Percentiles rank a stretch among this genome's conserved stretches.
These are phyloP conservation scores for Leccinum obscurum DNA, from an alignment of 768 basidiomycete genomes.

Conservation along the genomic window DNA sequence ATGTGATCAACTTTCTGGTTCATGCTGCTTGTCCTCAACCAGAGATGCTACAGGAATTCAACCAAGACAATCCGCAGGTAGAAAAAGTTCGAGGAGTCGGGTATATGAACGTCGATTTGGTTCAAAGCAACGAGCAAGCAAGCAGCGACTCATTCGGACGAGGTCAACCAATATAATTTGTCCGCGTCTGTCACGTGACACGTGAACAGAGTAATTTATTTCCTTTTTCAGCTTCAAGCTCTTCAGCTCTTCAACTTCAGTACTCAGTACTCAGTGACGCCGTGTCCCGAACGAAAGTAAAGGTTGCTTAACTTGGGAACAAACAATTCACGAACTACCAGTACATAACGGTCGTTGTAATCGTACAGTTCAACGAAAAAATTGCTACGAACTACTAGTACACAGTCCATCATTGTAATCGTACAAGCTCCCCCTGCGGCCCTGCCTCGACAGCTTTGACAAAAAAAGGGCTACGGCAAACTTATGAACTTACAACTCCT, in stretches of 20 bases:
- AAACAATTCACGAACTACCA: no score
- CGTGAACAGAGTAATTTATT: slow-evolving; percentile 12
- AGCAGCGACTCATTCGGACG: neutral
- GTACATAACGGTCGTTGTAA: no score
- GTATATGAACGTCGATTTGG: neutral
- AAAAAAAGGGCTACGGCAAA: neutral
- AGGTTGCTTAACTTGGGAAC: no score
- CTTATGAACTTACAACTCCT: slow-evolving; percentile 16
- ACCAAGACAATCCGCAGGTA: neutral
- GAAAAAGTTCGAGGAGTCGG: neutral
- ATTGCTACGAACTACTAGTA: neutral
- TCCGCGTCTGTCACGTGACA: slow-evolving; percentile 34
- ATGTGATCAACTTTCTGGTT: slow-evolving; percentile 12
- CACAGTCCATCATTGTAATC: neutral
- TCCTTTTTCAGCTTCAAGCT: neutral
- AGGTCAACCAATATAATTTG: slow-evolving; percentile 1
- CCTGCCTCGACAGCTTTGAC: neutral
- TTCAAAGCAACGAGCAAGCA: neutral
- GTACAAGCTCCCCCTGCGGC: slow-evolving; percentile 1
- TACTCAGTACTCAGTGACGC: no score
- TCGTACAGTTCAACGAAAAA: neutral
- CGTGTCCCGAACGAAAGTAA: no score
- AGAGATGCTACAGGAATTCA: neutral
- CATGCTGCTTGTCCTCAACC: slow-evolving; percentile 14
- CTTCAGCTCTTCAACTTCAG: no score